Percentiles rank a stretch among this genome's conserved stretches.
These are phyloP conservation scores for Yamadazyma takamatsuzukensis DNA, from an alignment of 805 yeast genomes.

Conservation along the genomic window DNA sequence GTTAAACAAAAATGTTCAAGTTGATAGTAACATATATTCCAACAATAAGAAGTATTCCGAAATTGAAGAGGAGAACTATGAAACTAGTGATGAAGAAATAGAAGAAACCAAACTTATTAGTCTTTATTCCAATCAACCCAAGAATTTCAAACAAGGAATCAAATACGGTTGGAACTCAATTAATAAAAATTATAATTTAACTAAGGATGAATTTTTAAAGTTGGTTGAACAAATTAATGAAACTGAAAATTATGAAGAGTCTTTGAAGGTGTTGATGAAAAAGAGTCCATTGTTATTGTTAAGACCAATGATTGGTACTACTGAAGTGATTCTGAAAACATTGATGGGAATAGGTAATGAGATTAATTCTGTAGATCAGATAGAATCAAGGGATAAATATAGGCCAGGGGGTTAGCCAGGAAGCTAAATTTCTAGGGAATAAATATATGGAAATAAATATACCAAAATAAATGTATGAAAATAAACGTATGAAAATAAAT, in stretches of 20 bases:
- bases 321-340: slow-evolving; percentile 82
- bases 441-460: too few relatives aligned
- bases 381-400: slow-evolving; percentile 65
- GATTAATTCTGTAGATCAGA: slow-evolving; percentile 61
- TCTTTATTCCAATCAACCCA: slow-evolving; percentile 83
- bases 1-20: slow-evolving; percentile 4
- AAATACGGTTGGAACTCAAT: slow-evolving; percentile 70
- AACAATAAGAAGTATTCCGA: slow-evolving; percentile 15
- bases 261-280: slow-evolving; percentile 62
- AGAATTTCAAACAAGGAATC: slow-evolving; percentile 65
- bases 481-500: too few relatives aligned
- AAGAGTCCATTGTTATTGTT: slow-evolving; percentile 79
- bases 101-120: slow-evolving; percentile 48
- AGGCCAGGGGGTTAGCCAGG: too few relatives aligned
- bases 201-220: slow-evolving; percentile 57
- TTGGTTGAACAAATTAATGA: slow-evolving; percentile 62
- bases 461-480: too few relatives aligned
- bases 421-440: too few relatives aligned
- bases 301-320: slow-evolving; percentile 87
- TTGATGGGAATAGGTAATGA: slow-evolving; percentile 81
- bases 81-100: slow-evolving; percentile 16
- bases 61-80: slow-evolving; percentile 22
- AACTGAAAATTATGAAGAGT: slow-evolving; percentile 63
- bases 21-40: slow-evolving; percentile 9
- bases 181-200: slow-evolving; percentile 62